These are phyloP conservation scores for Cenchrus fungigraminus DNA, from an alignment of 176 grass and related monocot genomes.

Conservation along the genomic window DNA sequence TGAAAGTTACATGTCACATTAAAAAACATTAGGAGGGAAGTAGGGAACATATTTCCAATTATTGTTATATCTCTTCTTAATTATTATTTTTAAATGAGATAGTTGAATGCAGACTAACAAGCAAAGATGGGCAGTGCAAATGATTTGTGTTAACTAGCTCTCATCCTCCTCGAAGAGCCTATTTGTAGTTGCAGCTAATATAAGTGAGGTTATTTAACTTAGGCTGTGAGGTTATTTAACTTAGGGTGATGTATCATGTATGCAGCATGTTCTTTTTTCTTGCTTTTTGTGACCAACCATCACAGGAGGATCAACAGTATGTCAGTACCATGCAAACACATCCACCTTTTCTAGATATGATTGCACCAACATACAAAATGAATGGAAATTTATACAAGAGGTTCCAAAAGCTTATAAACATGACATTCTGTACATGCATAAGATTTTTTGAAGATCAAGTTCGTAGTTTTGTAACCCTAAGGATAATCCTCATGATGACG, in stretches of 20 bases:
- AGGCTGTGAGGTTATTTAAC: no score
- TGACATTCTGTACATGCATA: background rate
- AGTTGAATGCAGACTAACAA: background rate
- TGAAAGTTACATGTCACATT: background rate
- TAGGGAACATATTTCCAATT: background rate
- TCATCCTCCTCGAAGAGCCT: conserved; percentile 13
- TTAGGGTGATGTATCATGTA: background rate
- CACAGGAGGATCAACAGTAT: background rate
- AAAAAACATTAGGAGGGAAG: background rate
- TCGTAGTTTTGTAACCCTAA: background rate
- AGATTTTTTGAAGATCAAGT: conserved; percentile 6
- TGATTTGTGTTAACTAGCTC: background rate
- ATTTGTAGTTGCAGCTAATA: background rate
- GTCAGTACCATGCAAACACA: background rate
- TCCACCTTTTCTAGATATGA: background rate
- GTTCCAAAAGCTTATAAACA: background rate
- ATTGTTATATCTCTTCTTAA: background rate
- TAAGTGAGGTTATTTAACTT: background rate
- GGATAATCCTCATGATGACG: conserved; percentile 15
- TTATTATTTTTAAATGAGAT: conserved; percentile 6
- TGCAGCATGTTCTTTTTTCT: background rate
- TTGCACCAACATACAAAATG: background rate
- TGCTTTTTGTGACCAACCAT: background rate
- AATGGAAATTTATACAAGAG: background rate
- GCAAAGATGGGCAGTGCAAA: background rate